phyloP scores from a whole-genome alignment of 495 filamentous ascomycete genomes.

The Hypoxylon lienhwacheense region DNA sequence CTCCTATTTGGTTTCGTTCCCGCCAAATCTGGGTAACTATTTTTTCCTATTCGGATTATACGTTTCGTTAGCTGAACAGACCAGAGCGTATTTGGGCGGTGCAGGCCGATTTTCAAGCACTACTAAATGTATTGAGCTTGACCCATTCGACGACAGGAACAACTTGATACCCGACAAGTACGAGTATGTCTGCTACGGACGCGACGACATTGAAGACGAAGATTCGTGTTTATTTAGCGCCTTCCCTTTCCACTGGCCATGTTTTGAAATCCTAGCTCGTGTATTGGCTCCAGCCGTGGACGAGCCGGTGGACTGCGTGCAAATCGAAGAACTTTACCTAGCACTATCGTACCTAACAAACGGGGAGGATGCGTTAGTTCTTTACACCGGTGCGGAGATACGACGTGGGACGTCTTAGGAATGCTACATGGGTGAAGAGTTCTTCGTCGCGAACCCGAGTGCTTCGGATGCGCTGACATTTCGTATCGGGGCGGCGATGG shows the following conservation, averaged over 20 bases:
- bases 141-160: not conserved
- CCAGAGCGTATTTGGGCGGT: conserved; percentile 3
- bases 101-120: not conserved
- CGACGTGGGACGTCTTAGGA: conserved; percentile 1
- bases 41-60: not conserved
- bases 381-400: not conserved
- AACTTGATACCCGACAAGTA: not conserved
- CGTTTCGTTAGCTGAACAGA: not conserved
- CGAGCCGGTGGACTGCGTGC: not conserved
- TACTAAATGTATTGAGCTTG: not conserved
- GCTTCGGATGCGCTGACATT: not conserved
- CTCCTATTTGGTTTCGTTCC: not conserved
- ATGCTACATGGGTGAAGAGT: conserved; percentile 2
- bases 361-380: not conserved
- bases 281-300: not conserved
- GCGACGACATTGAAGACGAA: not conserved
- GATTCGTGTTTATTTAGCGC: not conserved
- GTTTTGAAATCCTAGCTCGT: conserved; percentile 5
- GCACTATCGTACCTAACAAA: not conserved
- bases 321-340: not conserved
- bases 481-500: not conserved
- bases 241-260: conserved; percentile 14
- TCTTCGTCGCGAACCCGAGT: conserved; percentile 6
- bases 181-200: not conserved
- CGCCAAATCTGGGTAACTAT: not conserved